Base-by-base conservation (phyloP, 129 eudicot genomes). In the Tagetes erecta region DNA sequence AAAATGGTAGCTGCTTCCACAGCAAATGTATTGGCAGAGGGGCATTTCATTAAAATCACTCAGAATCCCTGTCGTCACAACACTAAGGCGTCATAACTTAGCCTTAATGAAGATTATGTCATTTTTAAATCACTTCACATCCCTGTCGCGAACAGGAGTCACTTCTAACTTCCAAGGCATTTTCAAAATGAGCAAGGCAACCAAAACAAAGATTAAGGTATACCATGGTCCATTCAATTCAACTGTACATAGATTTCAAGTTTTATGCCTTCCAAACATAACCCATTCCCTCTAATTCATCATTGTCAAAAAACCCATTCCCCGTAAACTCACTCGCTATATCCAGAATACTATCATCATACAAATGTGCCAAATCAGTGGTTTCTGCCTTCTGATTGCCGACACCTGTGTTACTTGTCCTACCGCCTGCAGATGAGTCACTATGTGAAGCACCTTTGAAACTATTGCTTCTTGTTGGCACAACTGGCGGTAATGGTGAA, bases 191-290 rank as follows among this genome's bases (percentile, higher is more conserved):
- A 59, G 41, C 65, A 33, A 58, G 39, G 11, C 40, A 58, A 6
- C 2, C 10, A 35, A 36, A 60, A 52, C 60, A 49, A 69, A 58
- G 56, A 67, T 70, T 31, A 78, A 78, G 57, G 72, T 51, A 52
- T 78, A 78, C 33, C 11, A 52, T 63, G 47, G 70, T 50, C 12
- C 12, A 76, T 51, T 13, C 60, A 72, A 64, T 79, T 64, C 68
- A 56, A 37, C 83, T 79, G 78, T 72, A 72, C 78, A 72, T 5
- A 64, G 13, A 65, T 63, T 74, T 84, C 6, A 31, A 81, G 35
- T 37, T 64, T 91, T 83, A 89, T 20, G 76, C 92, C 83, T 88
- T 90, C 96, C 93, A 86, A 42, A 73, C 86, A 78, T 78, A 93
- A 51, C 80, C 82, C 86, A 91, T 73, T 58, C 71, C 89, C 51